phyloP scores from a whole-genome alignment of 805 yeast genomes.

The Yarrowia deformans region DNA sequence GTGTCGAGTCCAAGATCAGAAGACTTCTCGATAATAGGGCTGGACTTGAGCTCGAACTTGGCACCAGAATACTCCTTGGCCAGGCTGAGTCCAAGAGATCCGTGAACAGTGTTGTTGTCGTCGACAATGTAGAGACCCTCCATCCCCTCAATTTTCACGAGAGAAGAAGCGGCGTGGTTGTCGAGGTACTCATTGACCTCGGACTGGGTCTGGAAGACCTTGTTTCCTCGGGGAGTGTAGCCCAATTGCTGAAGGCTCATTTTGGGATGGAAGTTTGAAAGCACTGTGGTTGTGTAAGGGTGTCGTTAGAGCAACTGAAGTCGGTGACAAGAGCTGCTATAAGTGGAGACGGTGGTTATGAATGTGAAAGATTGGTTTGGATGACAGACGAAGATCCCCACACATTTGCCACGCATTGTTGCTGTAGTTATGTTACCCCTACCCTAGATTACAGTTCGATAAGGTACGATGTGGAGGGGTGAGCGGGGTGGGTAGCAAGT shows the following conservation, averaged over 20 bases:
- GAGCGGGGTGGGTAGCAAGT: too few relatives aligned
- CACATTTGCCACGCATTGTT: conserved; percentile 34
- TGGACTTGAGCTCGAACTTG: conserved; percentile 32
- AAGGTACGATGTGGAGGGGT: conserved; percentile 3
- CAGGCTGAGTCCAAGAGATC: not conserved
- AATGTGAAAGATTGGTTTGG: conserved; percentile 1
- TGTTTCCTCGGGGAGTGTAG: conserved; percentile 27
- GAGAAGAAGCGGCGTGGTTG: conserved; percentile 27
- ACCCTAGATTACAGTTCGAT: conserved; percentile 33
- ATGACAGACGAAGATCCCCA: conserved; percentile 2
- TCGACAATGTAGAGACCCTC: conserved; percentile 29
- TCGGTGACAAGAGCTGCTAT: conserved; percentile 1
- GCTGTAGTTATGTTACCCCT: conserved; percentile 31
- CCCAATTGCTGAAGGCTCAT: conserved; percentile 35
- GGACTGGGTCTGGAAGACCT: conserved; percentile 23
- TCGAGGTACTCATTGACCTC: conserved; percentile 29
- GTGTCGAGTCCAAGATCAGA: conserved; percentile 26
- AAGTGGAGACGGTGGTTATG: not conserved
- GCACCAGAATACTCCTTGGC: conserved; percentile 18
- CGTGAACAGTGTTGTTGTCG: conserved; percentile 25
- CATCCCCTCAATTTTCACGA: conserved; percentile 29
- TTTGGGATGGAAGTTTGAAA: conserved; percentile 28
- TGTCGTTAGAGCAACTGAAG: not conserved
- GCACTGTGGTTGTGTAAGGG: not conserved
- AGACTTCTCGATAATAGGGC: not conserved